A percentile compares a stretch with the other conserved stretches of the same genome.
Conservation (phyloP, 257 asterid genomes). For the Avicennia marina region DNA sequence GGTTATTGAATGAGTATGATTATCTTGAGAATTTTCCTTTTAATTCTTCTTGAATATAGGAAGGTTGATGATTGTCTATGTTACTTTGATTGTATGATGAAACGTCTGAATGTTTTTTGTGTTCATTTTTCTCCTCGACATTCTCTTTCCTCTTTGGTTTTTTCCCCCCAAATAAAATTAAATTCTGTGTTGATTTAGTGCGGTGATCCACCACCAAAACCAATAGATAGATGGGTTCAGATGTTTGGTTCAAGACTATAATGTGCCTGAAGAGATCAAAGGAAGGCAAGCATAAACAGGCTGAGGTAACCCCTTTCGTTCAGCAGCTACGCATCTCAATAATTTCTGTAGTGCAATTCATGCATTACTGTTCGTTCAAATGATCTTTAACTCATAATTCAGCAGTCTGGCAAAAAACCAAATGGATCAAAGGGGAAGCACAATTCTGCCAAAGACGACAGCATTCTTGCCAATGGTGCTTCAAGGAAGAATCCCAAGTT, state of each 20-base stretch:
- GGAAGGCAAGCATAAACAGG: slow-evolving; percentile 23
- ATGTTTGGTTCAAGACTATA: slow-evolving; percentile 45
- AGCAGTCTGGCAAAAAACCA: slow-evolving; percentile 17
- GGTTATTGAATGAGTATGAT: background rate
- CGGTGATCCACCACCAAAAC: background rate
- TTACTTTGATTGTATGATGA: no score
- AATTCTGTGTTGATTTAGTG: background rate
- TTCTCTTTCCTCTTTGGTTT: no score
- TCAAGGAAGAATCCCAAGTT: slow-evolving; percentile 15
- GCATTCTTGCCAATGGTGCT: slow-evolving; percentile 23
- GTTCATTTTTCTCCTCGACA: no score
- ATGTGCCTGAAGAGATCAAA: slow-evolving; percentile 38
- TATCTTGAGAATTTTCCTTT: background rate
- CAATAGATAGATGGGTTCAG: slow-evolving; percentile 39
- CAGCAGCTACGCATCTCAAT: background rate
- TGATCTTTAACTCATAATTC: slow-evolving; percentile 11
- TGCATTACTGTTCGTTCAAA: background rate
- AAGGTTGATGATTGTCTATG: no score
- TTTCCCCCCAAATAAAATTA: background rate
- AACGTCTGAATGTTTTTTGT: no score
- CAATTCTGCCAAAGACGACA: slow-evolving; percentile 13
- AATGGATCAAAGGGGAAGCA: slow-evolving; percentile 9
- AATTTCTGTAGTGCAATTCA: no score
- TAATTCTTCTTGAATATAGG: no score
- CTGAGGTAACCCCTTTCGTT: slow-evolving; percentile 19